Percentiles rank a stretch among this genome's conserved stretches.
Conservation (phyloP, 2,329 filamentous ascomycete species). For the Colletotrichum tofieldiae region DNA sequence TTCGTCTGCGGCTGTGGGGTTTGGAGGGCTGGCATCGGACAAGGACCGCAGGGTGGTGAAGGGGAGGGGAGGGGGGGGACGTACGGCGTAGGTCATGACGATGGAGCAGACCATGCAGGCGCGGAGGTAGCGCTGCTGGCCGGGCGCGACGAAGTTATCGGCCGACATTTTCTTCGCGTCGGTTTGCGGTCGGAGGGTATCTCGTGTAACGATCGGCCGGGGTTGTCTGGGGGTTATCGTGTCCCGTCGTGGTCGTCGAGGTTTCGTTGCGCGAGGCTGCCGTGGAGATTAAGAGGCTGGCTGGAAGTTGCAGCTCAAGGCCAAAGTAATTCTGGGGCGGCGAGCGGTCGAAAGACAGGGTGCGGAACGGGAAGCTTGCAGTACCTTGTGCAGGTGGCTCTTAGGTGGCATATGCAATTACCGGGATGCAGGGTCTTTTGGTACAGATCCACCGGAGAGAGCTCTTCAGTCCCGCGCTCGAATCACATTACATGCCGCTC, state of each 20-base stretch:
- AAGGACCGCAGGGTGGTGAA: background rate
- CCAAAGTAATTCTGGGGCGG: background rate
- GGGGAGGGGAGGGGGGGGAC: constrained; percentile 48
- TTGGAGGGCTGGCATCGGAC: background rate
- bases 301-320: background rate
- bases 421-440: background rate
- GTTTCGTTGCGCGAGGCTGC: constrained; percentile 6
- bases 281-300: background rate
- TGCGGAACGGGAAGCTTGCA: background rate
- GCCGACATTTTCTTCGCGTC: constrained; percentile 54
- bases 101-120: constrained; percentile 99
- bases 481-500: constrained; percentile 36
- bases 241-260: constrained; percentile 4
- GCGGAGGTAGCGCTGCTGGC: constrained; percentile 88
- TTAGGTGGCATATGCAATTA: constrained; percentile 18
- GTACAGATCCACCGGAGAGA: constrained; percentile 1
- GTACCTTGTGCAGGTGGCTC: background rate
- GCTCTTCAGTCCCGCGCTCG: constrained; percentile 24
- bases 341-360: background rate
- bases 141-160: constrained; percentile 78
- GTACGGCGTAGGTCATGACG: constrained; percentile 84
- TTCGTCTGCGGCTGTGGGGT: background rate
- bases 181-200: background rate
- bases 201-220: constrained; percentile 6
- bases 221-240: background rate